Percentiles rank a stretch among this genome's conserved stretches.
Evolutionary conservation across 2,329 filamentous ascomycete species (phyloP).

Genomic region (Fusarium anguioides): DNA sequence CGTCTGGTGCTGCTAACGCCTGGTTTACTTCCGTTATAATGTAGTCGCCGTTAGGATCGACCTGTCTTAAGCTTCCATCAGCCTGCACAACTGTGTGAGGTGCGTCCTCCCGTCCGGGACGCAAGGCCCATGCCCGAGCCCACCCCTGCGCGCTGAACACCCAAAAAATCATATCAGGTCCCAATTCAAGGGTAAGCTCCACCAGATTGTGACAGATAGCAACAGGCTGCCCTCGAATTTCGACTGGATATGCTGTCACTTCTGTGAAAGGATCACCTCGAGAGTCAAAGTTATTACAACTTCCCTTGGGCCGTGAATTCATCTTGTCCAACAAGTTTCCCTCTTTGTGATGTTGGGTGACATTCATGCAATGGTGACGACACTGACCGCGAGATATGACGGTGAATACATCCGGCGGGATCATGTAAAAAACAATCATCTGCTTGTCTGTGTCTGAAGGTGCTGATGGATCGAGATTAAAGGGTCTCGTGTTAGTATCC

Average conservation of each 20-base stretch:
- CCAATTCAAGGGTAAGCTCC: constrained; percentile 49
- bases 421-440: constrained; percentile 67
- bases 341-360: constrained; percentile 6
- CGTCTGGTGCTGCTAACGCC: neutral
- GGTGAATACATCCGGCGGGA: constrained; percentile 67
- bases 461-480: constrained; percentile 4
- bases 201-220: constrained; percentile 48
- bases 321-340: constrained; percentile 24
- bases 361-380: constrained; percentile 6
- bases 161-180: constrained; percentile 51
- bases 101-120: constrained; percentile 36
- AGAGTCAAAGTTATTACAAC: constrained; percentile 36
- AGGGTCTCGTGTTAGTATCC: neutral
- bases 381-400: constrained; percentile 42
- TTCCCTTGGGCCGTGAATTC: constrained; percentile 36
- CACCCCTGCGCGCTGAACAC: constrained; percentile 50
- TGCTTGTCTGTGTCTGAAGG: constrained; percentile 45
- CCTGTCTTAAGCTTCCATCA: constrained; percentile 49
- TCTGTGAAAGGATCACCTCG: constrained; percentile 28
- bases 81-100: constrained; percentile 41
- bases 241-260: constrained; percentile 42
- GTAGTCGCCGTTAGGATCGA: constrained; percentile 48
- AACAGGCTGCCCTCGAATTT: constrained; percentile 48
- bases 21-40: constrained; percentile 42
- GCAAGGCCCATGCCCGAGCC: constrained; percentile 49